Conservation (phyloP, 768 basidiomycete species). For the Boletellus ananiceps region DNA sequence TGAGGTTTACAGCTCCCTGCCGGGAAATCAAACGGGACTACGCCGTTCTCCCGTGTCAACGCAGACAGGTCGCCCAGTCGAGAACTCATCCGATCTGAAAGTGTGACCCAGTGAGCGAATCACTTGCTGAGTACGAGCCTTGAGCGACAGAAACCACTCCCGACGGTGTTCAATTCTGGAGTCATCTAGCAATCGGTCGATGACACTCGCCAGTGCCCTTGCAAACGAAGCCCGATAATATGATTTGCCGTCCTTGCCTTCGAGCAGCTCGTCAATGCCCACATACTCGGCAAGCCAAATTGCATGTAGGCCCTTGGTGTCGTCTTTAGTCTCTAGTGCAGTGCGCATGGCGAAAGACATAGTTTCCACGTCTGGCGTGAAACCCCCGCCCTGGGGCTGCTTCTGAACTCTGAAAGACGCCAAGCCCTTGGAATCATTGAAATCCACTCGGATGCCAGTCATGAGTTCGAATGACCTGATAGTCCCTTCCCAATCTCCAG, state of each 20-base stretch:
- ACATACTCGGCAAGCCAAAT: slow-evolving; percentile 54
- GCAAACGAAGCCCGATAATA: slow-evolving; percentile 51
- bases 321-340: slow-evolving; percentile 49
- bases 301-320: slow-evolving; percentile 52
- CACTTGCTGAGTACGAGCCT: slow-evolving; percentile 17
- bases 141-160: slow-evolving; percentile 18
- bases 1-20: slow-evolving; percentile 27
- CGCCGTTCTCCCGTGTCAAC: slow-evolving; percentile 24
- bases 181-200: slow-evolving; percentile 32
- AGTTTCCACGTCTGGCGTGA: slow-evolving; percentile 48
- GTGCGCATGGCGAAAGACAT: slow-evolving; percentile 55
- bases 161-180: slow-evolving; percentile 15
- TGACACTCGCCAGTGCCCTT: slow-evolving; percentile 38
- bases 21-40: slow-evolving; percentile 29
- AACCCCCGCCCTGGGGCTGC: slow-evolving; percentile 40
- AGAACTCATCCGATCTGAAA: slow-evolving; percentile 17
- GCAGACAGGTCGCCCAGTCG: slow-evolving; percentile 23
- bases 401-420: slow-evolving; percentile 38
- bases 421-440: slow-evolving; percentile 34
- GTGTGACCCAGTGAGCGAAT: slow-evolving; percentile 10
- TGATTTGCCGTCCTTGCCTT: slow-evolving; percentile 11
- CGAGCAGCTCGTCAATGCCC: slow-evolving; percentile 37
- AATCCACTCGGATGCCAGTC: slow-evolving; percentile 58
- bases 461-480: slow-evolving; percentile 61
- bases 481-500: slow-evolving; percentile 58